These are phyloP conservation scores for Xylaria sp. DNA, from an alignment of 2,329 filamentous ascomycete species.

Conservation along the genomic window DNA sequence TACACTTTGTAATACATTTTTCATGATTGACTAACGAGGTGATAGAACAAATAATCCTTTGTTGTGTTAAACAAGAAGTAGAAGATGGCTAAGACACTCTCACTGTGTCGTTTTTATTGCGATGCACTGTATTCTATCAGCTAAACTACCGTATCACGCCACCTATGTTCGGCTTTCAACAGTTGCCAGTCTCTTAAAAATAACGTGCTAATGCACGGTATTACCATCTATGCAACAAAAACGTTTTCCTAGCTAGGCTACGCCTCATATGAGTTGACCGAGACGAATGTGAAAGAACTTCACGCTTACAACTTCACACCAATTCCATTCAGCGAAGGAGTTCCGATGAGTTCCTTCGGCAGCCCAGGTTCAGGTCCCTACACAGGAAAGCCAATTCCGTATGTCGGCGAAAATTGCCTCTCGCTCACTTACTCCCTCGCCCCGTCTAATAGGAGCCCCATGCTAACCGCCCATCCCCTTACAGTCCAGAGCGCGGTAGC, in stretches of 20 bases:
- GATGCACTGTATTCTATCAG: constrained; percentile 13
- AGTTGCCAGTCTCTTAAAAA: background rate
- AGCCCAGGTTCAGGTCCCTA: constrained; percentile 47
- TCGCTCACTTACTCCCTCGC: background rate
- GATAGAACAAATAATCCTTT: background rate
- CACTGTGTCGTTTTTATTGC: background rate
- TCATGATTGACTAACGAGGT: background rate
- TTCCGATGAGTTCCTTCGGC: constrained; percentile 47
- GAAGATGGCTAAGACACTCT: background rate
- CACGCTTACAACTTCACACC: background rate
- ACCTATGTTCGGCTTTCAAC: background rate
- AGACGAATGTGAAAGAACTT: background rate
- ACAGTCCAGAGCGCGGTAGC: constrained; percentile 86
- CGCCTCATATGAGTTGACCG: background rate
- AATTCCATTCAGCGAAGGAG: background rate
- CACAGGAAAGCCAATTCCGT: constrained; percentile 46
- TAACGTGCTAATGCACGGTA: background rate
- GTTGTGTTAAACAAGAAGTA: background rate
- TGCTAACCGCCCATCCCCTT: constrained; percentile 16
- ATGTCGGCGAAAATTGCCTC: constrained; percentile 31
- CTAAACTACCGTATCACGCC: background rate
- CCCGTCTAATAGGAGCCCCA: background rate
- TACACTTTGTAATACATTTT: background rate
- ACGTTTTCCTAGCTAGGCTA: background rate
- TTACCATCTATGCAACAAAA: constrained; percentile 1